Evolutionary conservation across 257 asterid genomes (phyloP).

Genomic region (Przewalskia tangutica): DNA sequence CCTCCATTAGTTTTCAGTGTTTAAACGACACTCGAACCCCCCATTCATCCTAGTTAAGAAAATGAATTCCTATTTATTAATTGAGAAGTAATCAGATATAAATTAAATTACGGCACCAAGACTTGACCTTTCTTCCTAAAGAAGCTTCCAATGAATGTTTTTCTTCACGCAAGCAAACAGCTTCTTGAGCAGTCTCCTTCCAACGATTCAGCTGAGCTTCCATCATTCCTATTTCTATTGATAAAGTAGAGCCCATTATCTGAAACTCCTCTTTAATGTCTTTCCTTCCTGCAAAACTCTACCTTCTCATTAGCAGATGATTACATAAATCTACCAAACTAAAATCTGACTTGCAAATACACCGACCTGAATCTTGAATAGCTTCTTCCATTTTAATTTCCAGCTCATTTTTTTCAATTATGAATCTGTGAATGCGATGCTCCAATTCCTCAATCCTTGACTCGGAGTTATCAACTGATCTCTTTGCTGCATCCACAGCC

Average conservation of each 20-base stretch:
- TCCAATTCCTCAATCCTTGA: slow-evolving; percentile 65
- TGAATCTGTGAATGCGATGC: slow-evolving; percentile 50
- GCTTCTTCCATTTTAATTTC: slow-evolving; percentile 91
- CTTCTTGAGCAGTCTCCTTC: slow-evolving; percentile 80
- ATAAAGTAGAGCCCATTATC: slow-evolving; percentile 86
- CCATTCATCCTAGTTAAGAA: not conserved
- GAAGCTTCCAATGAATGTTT: slow-evolving; percentile 47
- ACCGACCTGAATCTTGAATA: slow-evolving; percentile 75
- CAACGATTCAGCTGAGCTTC: slow-evolving; percentile 75
- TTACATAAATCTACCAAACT: slow-evolving; percentile 7
- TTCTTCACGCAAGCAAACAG: slow-evolving; percentile 64
- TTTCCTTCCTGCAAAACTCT: slow-evolving; percentile 50
- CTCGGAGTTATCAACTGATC: slow-evolving; percentile 45
- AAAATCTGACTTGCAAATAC: slow-evolving; percentile 13
- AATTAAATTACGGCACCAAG: not conserved
- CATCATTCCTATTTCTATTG: slow-evolving; percentile 79
- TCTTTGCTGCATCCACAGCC: slow-evolving; percentile 58
- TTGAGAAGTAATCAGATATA: not conserved
- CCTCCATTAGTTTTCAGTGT: not conserved
- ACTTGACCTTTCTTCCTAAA: slow-evolving; percentile 54
- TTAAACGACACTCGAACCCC: no score
- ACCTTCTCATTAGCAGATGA: slow-evolving; percentile 16
- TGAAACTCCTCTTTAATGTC: slow-evolving; percentile 84
- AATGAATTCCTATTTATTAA: not conserved
- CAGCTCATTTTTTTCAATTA: slow-evolving; percentile 61